Base-by-base conservation (phyloP, 2,329 filamentous ascomycete species). In the Pseudogymnoascus sp. region DNA sequence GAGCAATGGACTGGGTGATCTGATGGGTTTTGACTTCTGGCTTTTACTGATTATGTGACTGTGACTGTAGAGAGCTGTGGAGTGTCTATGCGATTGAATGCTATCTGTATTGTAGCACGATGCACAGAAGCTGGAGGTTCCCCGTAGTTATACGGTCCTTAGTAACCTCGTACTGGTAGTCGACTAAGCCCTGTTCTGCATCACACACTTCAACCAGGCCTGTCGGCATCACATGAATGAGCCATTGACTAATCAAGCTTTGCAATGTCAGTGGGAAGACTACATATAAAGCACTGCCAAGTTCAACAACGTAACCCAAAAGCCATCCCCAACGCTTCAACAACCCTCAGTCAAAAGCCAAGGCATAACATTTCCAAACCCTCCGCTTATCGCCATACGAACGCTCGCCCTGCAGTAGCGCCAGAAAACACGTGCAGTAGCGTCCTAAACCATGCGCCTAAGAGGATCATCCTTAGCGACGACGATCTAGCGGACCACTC, bases 1-100 rank as follows among this genome's bases (percentile, higher is more conserved):
- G 44, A 53, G 23, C 44, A 53, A 53, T 53, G 44, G 44, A 53
- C 44, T 53, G 44, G 23, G 44, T 53, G 44, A 53, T 53, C 44
- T 53, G 44, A 53, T 53, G 44, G 14, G 31, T 53, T 31, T 53
- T 8, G 23, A 31, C 14, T 53, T 46, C 11, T 18, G 38, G 7
- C 38, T 44, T 23, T 44, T 44, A 18, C 12, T 44, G 18, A 3
- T 23, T 44, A 44, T 5, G 44, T 53, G 23, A 53, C 14, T 50
- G 44, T 50, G 23, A 28, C 23, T 28, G 44, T 31, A 28, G 11
- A 44, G 40, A 6, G 4, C 14, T 25, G 8, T 2, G 12, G 40
- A 42, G 14, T 38, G 14, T 21, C 16, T 42, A 42, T 12, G 40
- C 21, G 4, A 21, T 42, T 21, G 16, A 42, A 42, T 42, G 40